Evolutionary conservation across 1,284 basidiomycete species (phyloP), one percentile per base, ranked within the genome.

Genomic region (Cryptococcus sp.): DNA sequence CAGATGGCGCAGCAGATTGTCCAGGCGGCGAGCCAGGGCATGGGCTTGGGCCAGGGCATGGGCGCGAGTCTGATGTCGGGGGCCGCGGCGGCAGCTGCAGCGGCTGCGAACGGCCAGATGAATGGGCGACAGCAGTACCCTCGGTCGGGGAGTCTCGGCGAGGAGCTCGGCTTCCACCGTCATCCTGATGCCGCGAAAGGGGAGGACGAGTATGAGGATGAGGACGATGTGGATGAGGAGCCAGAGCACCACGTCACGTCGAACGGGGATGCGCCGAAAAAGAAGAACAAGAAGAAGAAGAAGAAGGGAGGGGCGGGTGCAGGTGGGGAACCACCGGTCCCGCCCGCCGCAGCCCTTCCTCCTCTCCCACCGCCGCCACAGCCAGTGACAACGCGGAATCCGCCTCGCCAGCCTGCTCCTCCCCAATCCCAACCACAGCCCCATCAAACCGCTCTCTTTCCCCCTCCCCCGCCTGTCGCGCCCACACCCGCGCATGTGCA

Each of bases 1-100:
- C 80, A 83, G 55, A 82, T 86, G 66, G 85, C 85, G 36, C 85
- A 86, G 66, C 84, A 84, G 70, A 83, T 86, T 70, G 80, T 84
- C 15, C 67, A 66, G 44, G 76, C 76, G 20, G 77, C 77, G 11
- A 83, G 83, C 63, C 79, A 83, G 21, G 82, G 82, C 24, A 80
- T 81, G 66, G 72, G 75, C 13, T 57, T 74, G 24, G 64, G 64
- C 28, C 67, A 69, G 46, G 66, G 66, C 53, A 62, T 78, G 59
- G 73, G 77, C 58, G 65, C 66, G n/a, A 69, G 65, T 37, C 49
- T 75, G 50, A 53, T 72, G 24, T 61, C 62, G 20, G 53, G 57
- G 15, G 49, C 55, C 7, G 52, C 28, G 28, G 28, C 28, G 28
- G 28, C 28, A 33, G 28, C 28, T 33, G 28, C 28, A 5, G 28